Evolutionary conservation across 2,329 filamentous ascomycete genomes (phyloP).

Genomic region (Fonsecaea pugnacius): DNA sequence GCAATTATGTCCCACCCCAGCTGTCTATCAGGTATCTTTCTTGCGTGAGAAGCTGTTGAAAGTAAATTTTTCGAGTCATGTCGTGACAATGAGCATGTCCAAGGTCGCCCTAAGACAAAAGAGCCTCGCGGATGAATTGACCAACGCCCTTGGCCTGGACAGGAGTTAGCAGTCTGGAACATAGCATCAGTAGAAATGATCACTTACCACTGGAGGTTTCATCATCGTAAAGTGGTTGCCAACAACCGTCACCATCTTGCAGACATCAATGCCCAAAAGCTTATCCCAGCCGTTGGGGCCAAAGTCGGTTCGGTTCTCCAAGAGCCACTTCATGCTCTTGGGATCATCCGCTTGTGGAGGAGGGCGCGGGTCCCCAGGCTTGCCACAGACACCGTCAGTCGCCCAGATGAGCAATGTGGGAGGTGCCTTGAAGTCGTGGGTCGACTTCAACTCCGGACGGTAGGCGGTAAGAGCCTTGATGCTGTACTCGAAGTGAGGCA

Average conservation of each 20-base stretch:
- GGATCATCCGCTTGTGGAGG: conserved; percentile 50
- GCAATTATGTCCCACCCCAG: conserved; percentile 16
- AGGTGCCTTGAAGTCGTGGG: conserved; percentile 45
- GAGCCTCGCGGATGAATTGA: conserved; percentile 37
- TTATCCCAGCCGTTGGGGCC: conserved; percentile 55
- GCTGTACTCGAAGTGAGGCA: conserved; percentile 57
- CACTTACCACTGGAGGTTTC: conserved; percentile 41
- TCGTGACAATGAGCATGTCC: conserved; percentile 11
- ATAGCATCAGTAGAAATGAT: neutral
- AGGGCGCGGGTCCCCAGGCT: conserved; percentile 47
- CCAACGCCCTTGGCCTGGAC: conserved; percentile 37
- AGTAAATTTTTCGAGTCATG: conserved; percentile 9
- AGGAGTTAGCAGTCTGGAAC: conserved; percentile 23
- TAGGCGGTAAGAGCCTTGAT: conserved; percentile 56
- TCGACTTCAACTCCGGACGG: conserved; percentile 38
- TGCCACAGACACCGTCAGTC: conserved; percentile 53
- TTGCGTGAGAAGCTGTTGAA: conserved; percentile 21
- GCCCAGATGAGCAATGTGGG: conserved; percentile 55
- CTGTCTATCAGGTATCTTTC: conserved; percentile 27
- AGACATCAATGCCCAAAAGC: conserved; percentile 47
- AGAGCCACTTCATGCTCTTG: conserved; percentile 55
- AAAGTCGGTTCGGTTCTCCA: conserved; percentile 54
- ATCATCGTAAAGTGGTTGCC: conserved; percentile 51
- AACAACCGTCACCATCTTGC: conserved; percentile 41
- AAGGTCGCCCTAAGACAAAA: conserved; percentile 22